phyloP scores from a whole-genome alignment of 2,329 filamentous ascomycete genomes.

The Fusarium bactridioides region DNA sequence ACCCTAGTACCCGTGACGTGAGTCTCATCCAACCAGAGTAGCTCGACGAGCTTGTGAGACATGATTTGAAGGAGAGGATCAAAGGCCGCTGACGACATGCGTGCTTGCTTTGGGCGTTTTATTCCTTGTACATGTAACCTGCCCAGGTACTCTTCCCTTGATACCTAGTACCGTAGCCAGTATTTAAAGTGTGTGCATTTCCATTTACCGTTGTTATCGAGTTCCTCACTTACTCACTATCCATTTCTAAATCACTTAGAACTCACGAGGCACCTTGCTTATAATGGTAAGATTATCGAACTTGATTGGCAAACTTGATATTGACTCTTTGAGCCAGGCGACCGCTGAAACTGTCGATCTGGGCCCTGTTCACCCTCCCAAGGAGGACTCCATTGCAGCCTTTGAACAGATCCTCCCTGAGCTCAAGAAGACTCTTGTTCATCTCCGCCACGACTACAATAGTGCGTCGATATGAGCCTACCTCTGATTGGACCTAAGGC shows the following conservation, averaged over 20 bases:
- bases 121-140: conserved; percentile 8
- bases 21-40: conserved; percentile 27
- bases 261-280: background rate
- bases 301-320: background rate
- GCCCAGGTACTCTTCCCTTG: background rate
- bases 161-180: background rate
- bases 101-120: conserved; percentile 11
- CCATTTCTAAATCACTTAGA: background rate
- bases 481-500: background rate
- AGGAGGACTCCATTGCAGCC: conserved; percentile 59
- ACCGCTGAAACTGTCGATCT: conserved; percentile 62
- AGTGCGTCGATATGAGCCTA: conserved; percentile 45
- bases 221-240: background rate
- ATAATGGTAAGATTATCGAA: conserved; percentile 24
- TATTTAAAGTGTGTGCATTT: conserved; percentile 11
- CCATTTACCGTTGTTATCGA: background rate
- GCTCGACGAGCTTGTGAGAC: conserved; percentile 15
- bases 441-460: conserved; percentile 55
- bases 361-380: conserved; percentile 55
- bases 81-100: conserved; percentile 35
- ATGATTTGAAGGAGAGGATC: conserved; percentile 26
- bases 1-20: conserved; percentile 30
- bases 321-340: conserved; percentile 47
- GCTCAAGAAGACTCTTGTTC: conserved; percentile 60
- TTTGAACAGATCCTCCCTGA: conserved; percentile 59